phyloP scores from a whole-genome alignment of 805 yeast species.

The Spathaspora boniae region DNA sequence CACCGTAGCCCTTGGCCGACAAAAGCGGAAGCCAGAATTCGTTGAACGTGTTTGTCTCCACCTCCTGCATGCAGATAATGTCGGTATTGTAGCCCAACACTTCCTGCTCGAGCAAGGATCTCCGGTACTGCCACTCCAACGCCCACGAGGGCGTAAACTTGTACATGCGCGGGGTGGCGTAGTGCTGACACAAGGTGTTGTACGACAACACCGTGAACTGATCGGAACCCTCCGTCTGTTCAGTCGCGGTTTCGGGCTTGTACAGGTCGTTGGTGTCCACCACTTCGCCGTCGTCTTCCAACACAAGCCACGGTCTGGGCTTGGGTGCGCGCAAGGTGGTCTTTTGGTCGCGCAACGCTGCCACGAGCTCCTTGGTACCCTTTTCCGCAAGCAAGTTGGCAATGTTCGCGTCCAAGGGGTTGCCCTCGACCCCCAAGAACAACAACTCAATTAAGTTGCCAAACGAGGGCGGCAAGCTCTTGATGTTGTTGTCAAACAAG shows the following conservation, averaged over 20 bases:
- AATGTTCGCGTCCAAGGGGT: conserved; percentile 66
- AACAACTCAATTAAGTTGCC: conserved; percentile 82
- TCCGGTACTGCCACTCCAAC: conserved; percentile 86
- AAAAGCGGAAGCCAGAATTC: conserved; percentile 82
- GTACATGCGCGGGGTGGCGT: conserved; percentile 88
- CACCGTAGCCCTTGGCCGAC: conserved; percentile 71
- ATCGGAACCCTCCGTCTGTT: conserved; percentile 26
- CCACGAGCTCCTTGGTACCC: conserved; percentile 81
- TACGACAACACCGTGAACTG: conserved; percentile 79
- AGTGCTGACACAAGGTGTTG: conserved; percentile 92
- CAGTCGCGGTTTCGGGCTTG: conserved; percentile 26
- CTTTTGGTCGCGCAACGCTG: conserved; percentile 76
- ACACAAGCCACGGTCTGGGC: conserved; percentile 79
- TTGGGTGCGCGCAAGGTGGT: conserved; percentile 64
- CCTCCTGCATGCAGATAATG: conserved; percentile 90
- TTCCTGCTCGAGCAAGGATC: conserved; percentile 71
- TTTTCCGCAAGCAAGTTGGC: conserved; percentile 69
- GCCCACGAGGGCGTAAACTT: conserved; percentile 98
- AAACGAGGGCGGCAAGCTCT: conserved; percentile 74
- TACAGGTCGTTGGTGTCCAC: conserved; percentile 28
- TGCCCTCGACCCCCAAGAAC: conserved; percentile 91
- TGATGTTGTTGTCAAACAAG: conserved; percentile 81
- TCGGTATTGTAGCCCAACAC: conserved; percentile 65
- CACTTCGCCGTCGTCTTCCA: conserved; percentile 74
- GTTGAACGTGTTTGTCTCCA: conserved; percentile 80